These are phyloP conservation scores for Dillenia suffruticosa DNA, from an alignment of 164 flowering plant species.

Conservation along the genomic window DNA sequence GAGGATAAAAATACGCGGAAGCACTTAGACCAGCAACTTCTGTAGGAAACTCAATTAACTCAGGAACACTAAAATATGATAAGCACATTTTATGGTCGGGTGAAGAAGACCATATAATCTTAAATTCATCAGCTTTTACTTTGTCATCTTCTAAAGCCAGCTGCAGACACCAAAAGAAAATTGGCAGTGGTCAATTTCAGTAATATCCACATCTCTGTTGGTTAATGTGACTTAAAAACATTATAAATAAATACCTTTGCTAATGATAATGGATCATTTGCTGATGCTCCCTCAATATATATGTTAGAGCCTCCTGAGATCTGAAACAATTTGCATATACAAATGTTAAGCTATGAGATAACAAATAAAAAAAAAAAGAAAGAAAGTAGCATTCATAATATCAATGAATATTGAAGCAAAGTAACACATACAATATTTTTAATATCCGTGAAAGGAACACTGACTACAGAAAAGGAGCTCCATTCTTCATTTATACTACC, in stretches of 20 bases:
- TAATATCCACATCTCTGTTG: too few species aligned
- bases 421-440: conserved; percentile 50
- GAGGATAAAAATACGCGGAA: conserved; percentile 92
- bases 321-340: conserved; percentile 35
- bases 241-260: conserved; percentile 53
- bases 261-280: conserved; percentile 55
- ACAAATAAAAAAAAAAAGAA: too few species aligned
- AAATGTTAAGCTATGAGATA: background rate
- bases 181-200: background rate
- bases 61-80: conserved; percentile 72
- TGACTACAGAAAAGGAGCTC: conserved; percentile 43
- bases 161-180: conserved; percentile 29
- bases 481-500: conserved; percentile 58
- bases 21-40: conserved; percentile 76
- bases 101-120: conserved; percentile 77
- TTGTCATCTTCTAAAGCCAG: conserved; percentile 52
- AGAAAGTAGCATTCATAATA: too few species aligned
- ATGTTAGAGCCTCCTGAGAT: conserved; percentile 42
- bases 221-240: background rate
- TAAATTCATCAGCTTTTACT: conserved; percentile 45
- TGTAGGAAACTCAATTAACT: conserved; percentile 86
- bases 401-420: too few species aligned
- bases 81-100: conserved; percentile 46
- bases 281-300: conserved; percentile 86
- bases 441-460: conserved; percentile 82